Evolutionary conservation across 352 stramenopile genomes (phyloP), one percentile per base, ranked within the genome.

Genomic region (Pythium sp.): DNA sequence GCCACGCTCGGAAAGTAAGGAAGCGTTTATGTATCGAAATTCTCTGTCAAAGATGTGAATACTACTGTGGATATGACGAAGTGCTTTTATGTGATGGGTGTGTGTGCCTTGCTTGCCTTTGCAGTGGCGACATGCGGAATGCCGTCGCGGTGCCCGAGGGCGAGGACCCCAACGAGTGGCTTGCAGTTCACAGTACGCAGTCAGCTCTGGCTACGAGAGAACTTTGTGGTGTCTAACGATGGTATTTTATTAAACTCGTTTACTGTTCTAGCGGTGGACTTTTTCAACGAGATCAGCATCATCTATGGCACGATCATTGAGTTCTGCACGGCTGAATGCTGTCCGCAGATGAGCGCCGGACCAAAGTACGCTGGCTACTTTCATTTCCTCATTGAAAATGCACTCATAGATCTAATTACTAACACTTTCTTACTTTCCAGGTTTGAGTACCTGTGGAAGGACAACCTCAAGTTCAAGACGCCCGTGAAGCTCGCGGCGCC

Each of bases 281-380:
- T 97, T 68, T 98, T 97, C 78, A 98, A 98, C 68, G 92, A 98
- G 76, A 89, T 98, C 64, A 97, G 84, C 58, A 90, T 98, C 47
- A 79, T 98, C 55, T 98, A 97, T 67, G 93, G 91, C 41, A 97
- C 94, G 32, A 85, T 97, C 46, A 77, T 90, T 41, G 87, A 96
- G 75, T 91, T 93, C 67, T 93, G 85, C 64, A 94, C 81, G 26
- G 72, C 72, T 3, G 62, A 85, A 28, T 83, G 74, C 20, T 96
- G 86, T 65, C 76, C 84, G 4, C 73, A 87, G 53, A 95, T 96
- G 87, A 87, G 85, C 55, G 85, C 82, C 15, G 84, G 87, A 11
- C 77, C 81, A 30, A 92, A 94, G 76, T 88, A 51, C 46, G 66
- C 62, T 38, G n/a, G 20, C 9, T 15, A 8, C 6, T 41, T 30